Evolutionary conservation across 805 yeast genomes (phyloP), one percentile per base, ranked within the genome.

Genomic region (Blastobotrys peoriensis): DNA sequence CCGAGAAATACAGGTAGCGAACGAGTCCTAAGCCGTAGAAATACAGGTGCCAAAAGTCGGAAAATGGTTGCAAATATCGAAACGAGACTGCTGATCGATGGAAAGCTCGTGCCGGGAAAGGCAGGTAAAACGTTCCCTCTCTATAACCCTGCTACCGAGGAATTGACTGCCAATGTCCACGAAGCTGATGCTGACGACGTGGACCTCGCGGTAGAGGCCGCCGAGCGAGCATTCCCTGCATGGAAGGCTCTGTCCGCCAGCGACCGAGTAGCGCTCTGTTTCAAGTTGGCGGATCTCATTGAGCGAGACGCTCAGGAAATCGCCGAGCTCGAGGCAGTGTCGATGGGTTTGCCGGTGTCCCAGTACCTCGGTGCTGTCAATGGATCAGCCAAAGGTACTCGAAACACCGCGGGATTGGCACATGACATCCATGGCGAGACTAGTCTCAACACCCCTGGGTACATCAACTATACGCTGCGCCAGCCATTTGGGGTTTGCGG

Each of bases 241-340:
- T 88, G 96, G 96, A 74, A 84, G 33, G 65, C 66, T 33, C 69
- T 70, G 30, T 82, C 84, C 48, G 93, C 95, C n/a, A 57, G 71
- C 19, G 73, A 69, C n/a, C n/a, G n/a, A 61, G 82, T 82, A 42
- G 69, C 64, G 47, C 76, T 75, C 36, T 68, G 89, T 52, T 62
- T 66, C 69, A 81, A 78, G 64, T 75, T 88, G 47, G 95, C 96
- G 30, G 93, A 85, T 52, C 70, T 82, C 57, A 67, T 88, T 53
- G 95, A 85, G 61, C 71, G 75, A 55, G 73, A 89, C 60, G 72
- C 75, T 45, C 94, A 86, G 50, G 67, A 74, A 28, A 67, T 89
- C 45, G 91, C 95, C 20, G 70, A 78, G 39, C 83, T 88, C 57
- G 97, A 88, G 68, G 73, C 95, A n/a, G n/a, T n/a, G n/a, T n/a